phyloP scores from a whole-genome alignment of 371 early-diverging fungal genomes.

The Syncephalastrum racemosum region DNA sequence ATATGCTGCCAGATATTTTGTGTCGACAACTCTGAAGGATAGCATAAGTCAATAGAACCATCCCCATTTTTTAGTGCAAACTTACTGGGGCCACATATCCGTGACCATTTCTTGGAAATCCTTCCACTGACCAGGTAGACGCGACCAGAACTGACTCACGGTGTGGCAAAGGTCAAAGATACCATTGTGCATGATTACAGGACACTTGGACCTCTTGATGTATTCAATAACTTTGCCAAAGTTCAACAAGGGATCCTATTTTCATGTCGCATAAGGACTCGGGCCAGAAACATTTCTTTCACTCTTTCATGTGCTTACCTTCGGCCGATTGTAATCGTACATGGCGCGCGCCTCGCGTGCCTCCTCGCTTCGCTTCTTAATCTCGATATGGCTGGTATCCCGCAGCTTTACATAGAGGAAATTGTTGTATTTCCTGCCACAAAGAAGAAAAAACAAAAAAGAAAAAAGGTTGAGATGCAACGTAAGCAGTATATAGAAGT shows the following conservation, averaged over 20 bases:
- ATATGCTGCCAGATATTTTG: slow-evolving; percentile 52
- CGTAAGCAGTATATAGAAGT: neutral
- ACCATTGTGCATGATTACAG: slow-evolving; percentile 84
- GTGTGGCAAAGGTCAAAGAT: slow-evolving; percentile 77
- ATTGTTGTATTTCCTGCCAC: slow-evolving; percentile 33
- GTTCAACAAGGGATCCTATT: slow-evolving; percentile 45
- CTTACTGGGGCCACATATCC: slow-evolving; percentile 55
- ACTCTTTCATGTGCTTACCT: neutral
- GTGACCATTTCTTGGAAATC: slow-evolving; percentile 58
- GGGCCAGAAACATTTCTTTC: neutral
- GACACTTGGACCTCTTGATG: slow-evolving; percentile 66
- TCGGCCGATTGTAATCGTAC: slow-evolving; percentile 9
- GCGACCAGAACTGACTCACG: slow-evolving; percentile 70
- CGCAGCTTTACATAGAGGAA: slow-evolving; percentile 31
- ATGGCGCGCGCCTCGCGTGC: slow-evolving; percentile 12
- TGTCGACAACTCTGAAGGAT: slow-evolving; percentile 60
- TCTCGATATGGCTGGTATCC: slow-evolving; percentile 36
- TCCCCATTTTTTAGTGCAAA: slow-evolving; percentile 13
- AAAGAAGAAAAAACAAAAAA: no score
- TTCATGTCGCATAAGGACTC: slow-evolving; percentile 12
- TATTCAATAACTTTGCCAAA: slow-evolving; percentile 78
- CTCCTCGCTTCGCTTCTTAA: slow-evolving; percentile 37
- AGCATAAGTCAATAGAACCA: slow-evolving; percentile 9
- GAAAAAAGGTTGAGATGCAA: neutral
- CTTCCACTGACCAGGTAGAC: slow-evolving; percentile 58